These are phyloP conservation scores for Botrytis hyacinthi DNA, from an alignment of 2,329 filamentous ascomycete species.

Conservation along the genomic window DNA sequence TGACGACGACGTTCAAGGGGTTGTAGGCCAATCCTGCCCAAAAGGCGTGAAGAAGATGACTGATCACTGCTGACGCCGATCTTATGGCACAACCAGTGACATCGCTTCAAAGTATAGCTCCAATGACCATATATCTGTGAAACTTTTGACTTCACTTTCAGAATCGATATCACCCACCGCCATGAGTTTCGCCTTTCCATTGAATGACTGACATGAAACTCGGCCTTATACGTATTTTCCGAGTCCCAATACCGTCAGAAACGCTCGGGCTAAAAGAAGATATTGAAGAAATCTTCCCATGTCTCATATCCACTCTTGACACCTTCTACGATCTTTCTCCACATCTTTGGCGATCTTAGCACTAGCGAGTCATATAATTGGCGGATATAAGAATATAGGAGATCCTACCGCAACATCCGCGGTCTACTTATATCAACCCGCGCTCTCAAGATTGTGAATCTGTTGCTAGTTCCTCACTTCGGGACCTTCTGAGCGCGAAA, in stretches of 20 bases:
- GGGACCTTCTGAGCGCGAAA: neutral
- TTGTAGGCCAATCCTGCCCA: neutral
- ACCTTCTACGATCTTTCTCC: neutral
- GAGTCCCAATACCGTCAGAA: neutral
- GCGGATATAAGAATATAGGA: neutral
- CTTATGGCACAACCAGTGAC: neutral
- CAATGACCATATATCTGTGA: neutral
- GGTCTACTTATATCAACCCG: neutral
- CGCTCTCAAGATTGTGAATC: neutral
- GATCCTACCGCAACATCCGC: constrained; percentile 11
- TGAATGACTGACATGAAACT: neutral
- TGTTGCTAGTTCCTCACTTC: neutral
- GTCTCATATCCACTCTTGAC: neutral
- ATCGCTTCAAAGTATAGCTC: neutral
- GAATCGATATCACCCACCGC: neutral
- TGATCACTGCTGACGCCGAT: neutral
- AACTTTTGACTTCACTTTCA: neutral
- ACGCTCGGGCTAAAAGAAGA: neutral
- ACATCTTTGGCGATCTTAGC: neutral
- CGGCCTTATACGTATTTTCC: neutral
- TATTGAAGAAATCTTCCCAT: neutral
- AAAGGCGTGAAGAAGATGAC: neutral
- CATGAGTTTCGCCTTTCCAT: neutral
- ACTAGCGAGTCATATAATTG: neutral
- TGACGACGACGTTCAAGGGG: neutral